Percentiles rank a stretch among this genome's conserved stretches.
These are phyloP conservation scores for Hypoxylon sp. DNA, from an alignment of 2,329 filamentous ascomycete species.

Conservation along the genomic window DNA sequence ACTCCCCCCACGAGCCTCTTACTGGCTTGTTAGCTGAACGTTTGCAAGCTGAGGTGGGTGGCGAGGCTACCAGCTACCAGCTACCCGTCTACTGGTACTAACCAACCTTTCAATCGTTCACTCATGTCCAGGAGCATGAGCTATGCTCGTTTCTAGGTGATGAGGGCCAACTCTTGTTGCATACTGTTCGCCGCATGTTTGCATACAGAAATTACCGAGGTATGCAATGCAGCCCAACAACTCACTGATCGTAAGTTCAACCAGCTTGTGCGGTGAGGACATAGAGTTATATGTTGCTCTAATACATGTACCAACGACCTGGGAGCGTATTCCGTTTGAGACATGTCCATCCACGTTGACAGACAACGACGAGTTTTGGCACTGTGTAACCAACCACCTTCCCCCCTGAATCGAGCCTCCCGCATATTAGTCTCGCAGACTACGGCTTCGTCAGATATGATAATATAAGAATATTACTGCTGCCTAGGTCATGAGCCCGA, in stretches of 20 bases:
- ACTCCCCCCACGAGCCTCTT: conserved; percentile 21
- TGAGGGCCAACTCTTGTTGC: background rate
- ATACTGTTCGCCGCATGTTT: conserved; percentile 31
- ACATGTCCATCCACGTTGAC: conserved; percentile 34
- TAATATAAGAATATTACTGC: conserved; percentile 16
- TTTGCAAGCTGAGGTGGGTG: conserved; percentile 26
- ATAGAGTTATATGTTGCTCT: conserved; percentile 2
- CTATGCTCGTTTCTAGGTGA: background rate
- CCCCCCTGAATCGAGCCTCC: conserved; percentile 26
- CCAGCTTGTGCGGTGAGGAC: conserved; percentile 1
- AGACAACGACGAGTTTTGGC: conserved; percentile 32
- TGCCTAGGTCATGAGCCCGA: background rate
- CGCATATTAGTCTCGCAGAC: conserved; percentile 26
- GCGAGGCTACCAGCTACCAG: conserved; percentile 16
- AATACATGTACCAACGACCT: conserved; percentile 9
- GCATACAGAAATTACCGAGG: conserved; percentile 21
- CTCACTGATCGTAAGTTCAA: conserved; percentile 11
- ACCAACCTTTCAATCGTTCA: background rate
- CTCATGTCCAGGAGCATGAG: background rate
- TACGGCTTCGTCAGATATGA: conserved; percentile 33
- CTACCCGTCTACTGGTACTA: conserved; percentile 24
- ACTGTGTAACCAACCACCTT: conserved; percentile 38
- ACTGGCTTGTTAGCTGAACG: conserved; percentile 2
- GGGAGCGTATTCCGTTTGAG: conserved; percentile 30
- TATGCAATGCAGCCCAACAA: conserved; percentile 40